Percentiles rank a stretch among this genome's conserved stretches.
These are phyloP conservation scores for Hypoxylon lienhwacheense DNA, from an alignment of 495 filamentous ascomycete genomes.

Conservation along the genomic window DNA sequence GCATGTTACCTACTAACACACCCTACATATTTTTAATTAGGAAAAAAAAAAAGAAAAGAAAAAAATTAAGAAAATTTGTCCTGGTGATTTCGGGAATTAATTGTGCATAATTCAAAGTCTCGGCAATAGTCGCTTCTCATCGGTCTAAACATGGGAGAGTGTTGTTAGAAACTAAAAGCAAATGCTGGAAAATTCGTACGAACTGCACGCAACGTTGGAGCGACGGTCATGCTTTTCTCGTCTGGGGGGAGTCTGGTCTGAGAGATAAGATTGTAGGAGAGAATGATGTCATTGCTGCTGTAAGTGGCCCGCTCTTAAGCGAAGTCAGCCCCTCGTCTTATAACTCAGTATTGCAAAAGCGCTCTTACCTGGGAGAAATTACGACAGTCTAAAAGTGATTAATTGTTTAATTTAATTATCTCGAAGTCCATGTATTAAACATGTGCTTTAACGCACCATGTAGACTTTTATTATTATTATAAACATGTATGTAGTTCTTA, in stretches of 20 bases:
- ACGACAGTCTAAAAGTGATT: no score
- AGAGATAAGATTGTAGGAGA: constrained; percentile 12
- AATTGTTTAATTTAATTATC: no score
- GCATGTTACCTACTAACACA: constrained; percentile 15
- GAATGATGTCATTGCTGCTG: constrained; percentile 26
- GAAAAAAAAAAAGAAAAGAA: not conserved
- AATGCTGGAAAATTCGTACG: constrained; percentile 26
- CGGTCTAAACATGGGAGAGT: constrained; percentile 13
- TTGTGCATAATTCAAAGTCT: not conserved
- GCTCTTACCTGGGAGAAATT: no score
- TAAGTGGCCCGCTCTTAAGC: constrained; percentile 17
- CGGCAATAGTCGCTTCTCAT: constrained; percentile 18
- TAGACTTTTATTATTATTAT: no score
- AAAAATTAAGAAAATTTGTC: no score
- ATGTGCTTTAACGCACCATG: no score
- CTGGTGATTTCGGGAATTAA: constrained; percentile 8
- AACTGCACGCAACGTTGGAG: constrained; percentile 2
- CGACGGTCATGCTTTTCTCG: not conserved
- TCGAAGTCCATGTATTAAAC: no score
- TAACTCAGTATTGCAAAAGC: no score
- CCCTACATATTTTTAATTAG: not conserved
- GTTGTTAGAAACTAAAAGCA: constrained; percentile 13
- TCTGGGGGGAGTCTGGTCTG: not conserved
- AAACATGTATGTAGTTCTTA: no score
- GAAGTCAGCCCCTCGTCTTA: no score